phyloP scores from a whole-genome alignment of 1,139 yeast genomes.

The Protomyces pachydermus region DNA sequence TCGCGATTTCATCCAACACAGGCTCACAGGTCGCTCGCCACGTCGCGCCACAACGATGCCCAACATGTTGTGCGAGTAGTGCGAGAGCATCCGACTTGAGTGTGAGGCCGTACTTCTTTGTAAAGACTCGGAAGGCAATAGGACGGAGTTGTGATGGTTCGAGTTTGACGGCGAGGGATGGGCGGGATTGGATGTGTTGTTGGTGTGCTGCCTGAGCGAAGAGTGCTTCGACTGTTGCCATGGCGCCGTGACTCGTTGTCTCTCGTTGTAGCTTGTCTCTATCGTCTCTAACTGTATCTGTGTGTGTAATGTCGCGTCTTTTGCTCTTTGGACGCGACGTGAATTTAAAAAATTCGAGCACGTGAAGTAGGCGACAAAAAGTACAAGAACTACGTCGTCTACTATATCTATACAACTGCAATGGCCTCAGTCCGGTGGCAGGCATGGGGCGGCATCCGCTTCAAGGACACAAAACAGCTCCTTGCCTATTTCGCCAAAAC shows the following conservation, averaged over 20 bases:
- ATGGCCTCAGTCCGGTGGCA: slow-evolving; percentile 20
- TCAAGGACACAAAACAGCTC: slow-evolving; percentile 1
- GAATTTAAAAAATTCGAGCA: background rate
- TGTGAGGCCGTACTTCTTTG: slow-evolving; percentile 88
- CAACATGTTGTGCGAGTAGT: slow-evolving; percentile 65
- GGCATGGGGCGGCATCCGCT: slow-evolving; percentile 13
- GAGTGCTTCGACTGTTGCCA: background rate
- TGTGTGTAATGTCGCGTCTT: background rate
- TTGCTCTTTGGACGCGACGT: background rate
- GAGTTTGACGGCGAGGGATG: slow-evolving; percentile 59
- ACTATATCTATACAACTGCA: background rate
- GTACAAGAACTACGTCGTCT: background rate
- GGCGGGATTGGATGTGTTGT: background rate
- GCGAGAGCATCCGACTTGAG: slow-evolving; percentile 79
- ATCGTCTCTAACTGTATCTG: background rate
- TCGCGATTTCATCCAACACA: slow-evolving; percentile 73
- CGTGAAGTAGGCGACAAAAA: background rate
- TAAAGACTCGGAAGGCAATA: slow-evolving; percentile 77
- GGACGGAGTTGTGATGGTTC: slow-evolving; percentile 84
- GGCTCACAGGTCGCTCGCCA: slow-evolving; percentile 72
- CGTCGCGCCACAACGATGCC: slow-evolving; percentile 71
- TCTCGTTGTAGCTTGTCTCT: background rate
- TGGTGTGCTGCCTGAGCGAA: background rate
- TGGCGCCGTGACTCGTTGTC: background rate
- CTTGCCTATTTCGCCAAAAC: background rate